Evolutionary conservation across 2,329 filamentous ascomycete genomes (phyloP), one percentile per base, ranked within the genome.

Genomic region (Cordyceps militaris): DNA sequence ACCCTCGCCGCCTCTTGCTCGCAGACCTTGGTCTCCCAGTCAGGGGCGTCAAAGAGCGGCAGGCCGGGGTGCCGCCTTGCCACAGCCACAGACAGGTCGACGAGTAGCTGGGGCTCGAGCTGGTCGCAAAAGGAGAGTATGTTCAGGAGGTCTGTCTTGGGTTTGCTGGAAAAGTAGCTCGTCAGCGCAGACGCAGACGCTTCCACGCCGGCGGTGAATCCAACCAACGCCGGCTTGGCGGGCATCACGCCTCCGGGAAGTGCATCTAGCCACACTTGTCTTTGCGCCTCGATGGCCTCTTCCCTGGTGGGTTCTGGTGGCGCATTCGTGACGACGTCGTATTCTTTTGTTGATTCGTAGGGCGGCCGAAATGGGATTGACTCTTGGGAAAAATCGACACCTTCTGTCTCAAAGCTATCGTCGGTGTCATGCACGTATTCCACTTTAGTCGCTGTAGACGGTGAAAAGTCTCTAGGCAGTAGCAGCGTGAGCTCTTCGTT

Each of bases 11-110:
- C 34, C 21, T 56, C 40, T 19, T 34, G 19, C 44, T 60, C 49
- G 7, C 56, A 34, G 13, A 63, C 44, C n/a, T 51, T 61, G 14
- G 60, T 48, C 30, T 71, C 67, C 75, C 75, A 77, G 58, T 75
- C 70, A 7, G 74, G 74, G 0, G 70, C 70, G 59, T 70, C 64
- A 58, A 76, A 76, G 4, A 77, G 71, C 23, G 74, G 73, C 3
- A 77, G 66, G n/a, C 72, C 68, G 0, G 74, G 71, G 42, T 77
- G 73, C 48, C 67, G 72, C 57, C 69, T 74, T 8, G 75, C 72
- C n/a, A 76, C 69, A 3, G 73, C 74, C 9, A 74, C 71, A 26
- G 76, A 66, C 4, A 77, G 60, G 50, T 77, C 72, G 14, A 70
- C 67, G 2, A 77, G 66, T 11, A 77, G 71, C 34, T 73, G 71